Base-by-base conservation (phyloP, 2,329 filamentous ascomycete species). In the Fusarium continuum region DNA sequence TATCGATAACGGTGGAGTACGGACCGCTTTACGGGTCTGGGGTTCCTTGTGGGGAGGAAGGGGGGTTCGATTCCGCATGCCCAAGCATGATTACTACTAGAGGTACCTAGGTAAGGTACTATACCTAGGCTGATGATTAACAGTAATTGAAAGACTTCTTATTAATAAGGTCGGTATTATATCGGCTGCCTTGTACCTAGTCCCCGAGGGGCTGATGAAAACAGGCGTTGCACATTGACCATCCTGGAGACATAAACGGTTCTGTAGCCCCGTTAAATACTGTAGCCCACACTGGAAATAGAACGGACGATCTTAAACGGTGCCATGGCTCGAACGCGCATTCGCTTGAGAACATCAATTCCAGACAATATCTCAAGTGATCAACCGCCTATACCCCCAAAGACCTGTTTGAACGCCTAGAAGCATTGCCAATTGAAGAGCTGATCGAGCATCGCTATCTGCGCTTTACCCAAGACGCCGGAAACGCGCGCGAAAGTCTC, bases 1-100 rank as follows among this genome's bases (percentile, higher is more conserved):
- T 40, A 48, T 55, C 62, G 65, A 62, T 50, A 67, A 71, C 63
- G 67, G 67, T 69, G 53, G 59, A 56, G 49, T 17, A 11, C 36
- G 19, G 17, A 29, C 23, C 16, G 22, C 53, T 47, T 59, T 17
- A 31, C 38, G 31, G 35, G 40, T 46, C 47, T 20, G 49, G 57
- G 57, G 52, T 50, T 55, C 28, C 35, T 34, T 62, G 56, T n/a
- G 54, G 61, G 48, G 55, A 43, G 28, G 9, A 22, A 34, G 14
- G 22, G 20, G 28, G 13, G 10, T 45, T 32, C 19, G 14, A 29
- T 49, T 25, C 20, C 23, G 4, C 29, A 35, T 22, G 48, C 20
- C n/a, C n/a, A n/a, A n/a, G n/a, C n/a, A n/a, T n/a, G n/a, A n/a
- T n/a, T n/a, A n/a, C n/a, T n/a, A n/a, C n/a, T n/a, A n/a, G n/a